Evolutionary conservation across 495 filamentous ascomycete species (phyloP).

Genomic region (Neurospora africana): DNA sequence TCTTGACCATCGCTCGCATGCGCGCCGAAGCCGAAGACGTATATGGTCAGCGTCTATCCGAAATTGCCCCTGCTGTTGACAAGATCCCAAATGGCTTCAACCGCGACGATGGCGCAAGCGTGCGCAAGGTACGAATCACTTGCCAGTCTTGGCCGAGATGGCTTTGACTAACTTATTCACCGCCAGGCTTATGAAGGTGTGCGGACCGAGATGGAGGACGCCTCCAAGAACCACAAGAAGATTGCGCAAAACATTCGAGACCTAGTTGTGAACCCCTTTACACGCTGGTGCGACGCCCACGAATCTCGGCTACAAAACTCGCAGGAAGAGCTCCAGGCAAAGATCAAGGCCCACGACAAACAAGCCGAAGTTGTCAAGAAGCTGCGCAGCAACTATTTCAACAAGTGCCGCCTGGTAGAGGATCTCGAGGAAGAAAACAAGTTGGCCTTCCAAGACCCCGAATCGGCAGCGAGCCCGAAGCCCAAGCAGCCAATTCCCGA

Average conservation of each 20-base stretch:
- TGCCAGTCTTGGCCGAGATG: neutral
- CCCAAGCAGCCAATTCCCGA: slow-evolving; percentile 39
- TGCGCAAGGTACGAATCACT: slow-evolving; percentile 62
- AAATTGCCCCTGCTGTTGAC: slow-evolving; percentile 76
- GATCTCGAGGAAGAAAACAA: slow-evolving; percentile 98
- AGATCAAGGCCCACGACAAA: slow-evolving; percentile 86
- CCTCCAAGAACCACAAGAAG: slow-evolving; percentile 81
- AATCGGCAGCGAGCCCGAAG: slow-evolving; percentile 33
- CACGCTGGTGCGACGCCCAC: slow-evolving; percentile 91
- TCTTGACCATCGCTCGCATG: slow-evolving; percentile 82
- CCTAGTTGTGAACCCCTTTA: slow-evolving; percentile 85
- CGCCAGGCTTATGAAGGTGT: slow-evolving; percentile 87
- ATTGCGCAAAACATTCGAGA: slow-evolving; percentile 94
- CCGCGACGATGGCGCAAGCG: slow-evolving; percentile 91
- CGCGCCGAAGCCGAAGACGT: slow-evolving; percentile 91
- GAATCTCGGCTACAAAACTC: slow-evolving; percentile 82
- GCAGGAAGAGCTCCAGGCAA: slow-evolving; percentile 79
- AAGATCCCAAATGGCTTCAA: slow-evolving; percentile 74
- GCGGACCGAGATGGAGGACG: slow-evolving; percentile 87
- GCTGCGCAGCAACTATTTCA: slow-evolving; percentile 91
- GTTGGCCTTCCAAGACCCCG: slow-evolving; percentile 83
- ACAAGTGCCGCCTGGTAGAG: slow-evolving; percentile 92
- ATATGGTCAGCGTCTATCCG: slow-evolving; percentile 70
- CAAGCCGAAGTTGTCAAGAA: slow-evolving; percentile 86
- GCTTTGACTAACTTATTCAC: slow-evolving; percentile 9